Evolutionary conservation across 1,139 yeast genomes (phyloP), one percentile per base, ranked within the genome.

Genomic region (Arxiozyma telluris): DNA sequence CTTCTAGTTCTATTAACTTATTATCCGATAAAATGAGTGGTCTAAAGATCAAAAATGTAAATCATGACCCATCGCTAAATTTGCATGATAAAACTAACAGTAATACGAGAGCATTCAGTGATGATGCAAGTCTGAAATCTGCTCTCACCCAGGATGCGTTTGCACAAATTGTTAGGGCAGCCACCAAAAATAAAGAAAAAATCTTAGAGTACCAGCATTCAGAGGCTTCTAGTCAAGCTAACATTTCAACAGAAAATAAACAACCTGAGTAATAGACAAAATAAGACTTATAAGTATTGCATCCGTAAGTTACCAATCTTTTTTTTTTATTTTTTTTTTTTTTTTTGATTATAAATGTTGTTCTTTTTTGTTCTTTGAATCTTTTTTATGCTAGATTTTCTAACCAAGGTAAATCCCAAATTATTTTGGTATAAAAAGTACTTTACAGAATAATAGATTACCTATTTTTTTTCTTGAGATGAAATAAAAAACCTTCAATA

Each of bases 141-240:
- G 66, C 70, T n/a, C 49, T 73, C 47, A 71, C 72, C 17, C 71
- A 73, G 25, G 67, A 74, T 58, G 81, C 88, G 6, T 85, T 87
- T 69, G 85, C 83, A 44, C 91, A 84, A 64, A 79, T 87, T 57
- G 95, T 87, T 2, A 77, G 75, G 54, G 84, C 93, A 0, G 95
- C 91, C 0, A 72, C 80, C 41, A 75, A 81, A 54, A 83, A 85
- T 64, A 83, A 81, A 66, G 88, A 86, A 17, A 74, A 48, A 67
- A 65, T 50, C 15, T 23, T 55, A 27, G 47, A 51, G 5, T 58
- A 49, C 41, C 49, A 55, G 21, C 50, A 53, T 15, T 47, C 34
- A 12, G 38, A 47, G 21, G 47, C n/a, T 3, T 15, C 47, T 6
- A 30, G 47, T 30, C 44, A 38, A 41, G 20, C 15, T 39, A 22